phyloP scores from a whole-genome alignment of 495 filamentous ascomycete species.

The Annulohypoxylon stygium region DNA sequence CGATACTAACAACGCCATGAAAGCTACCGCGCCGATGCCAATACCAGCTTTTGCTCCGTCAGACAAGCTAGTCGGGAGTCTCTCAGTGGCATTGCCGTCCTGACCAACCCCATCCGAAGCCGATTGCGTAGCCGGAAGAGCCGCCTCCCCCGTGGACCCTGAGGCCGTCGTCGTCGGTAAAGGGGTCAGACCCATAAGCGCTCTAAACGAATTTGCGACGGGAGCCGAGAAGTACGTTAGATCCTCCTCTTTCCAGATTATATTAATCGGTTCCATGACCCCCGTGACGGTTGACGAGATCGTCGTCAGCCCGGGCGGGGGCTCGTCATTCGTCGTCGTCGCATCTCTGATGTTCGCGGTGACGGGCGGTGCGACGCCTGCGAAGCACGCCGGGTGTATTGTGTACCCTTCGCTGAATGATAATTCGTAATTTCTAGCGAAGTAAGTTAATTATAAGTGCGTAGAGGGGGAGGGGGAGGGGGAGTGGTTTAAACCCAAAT shows the following conservation, averaged over 20 bases:
- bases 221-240: constrained; percentile 17
- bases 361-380: constrained; percentile 15
- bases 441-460: neutral
- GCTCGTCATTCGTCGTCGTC: neutral
- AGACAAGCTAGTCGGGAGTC: neutral
- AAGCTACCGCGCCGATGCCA: constrained; percentile 9
- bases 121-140: neutral
- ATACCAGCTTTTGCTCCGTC: constrained; percentile 15
- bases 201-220: constrained; percentile 21
- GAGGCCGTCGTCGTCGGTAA: neutral
- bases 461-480: neutral
- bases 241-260: constrained; percentile 19
- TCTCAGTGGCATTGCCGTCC: neutral
- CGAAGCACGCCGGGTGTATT: constrained; percentile 1
- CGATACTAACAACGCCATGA: constrained; percentile 3
- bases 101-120: neutral
- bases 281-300: neutral
- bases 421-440: neutral
- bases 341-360: neutral
- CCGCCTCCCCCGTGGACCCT: neutral
- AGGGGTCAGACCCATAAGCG: constrained; percentile 17
- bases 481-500: neutral
- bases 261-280: constrained; percentile 18
- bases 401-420: constrained; percentile 4
- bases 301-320: neutral